Conservation (phyloP, 1,284 basidiomycete genomes). For the Ustilago esculenta region DNA sequence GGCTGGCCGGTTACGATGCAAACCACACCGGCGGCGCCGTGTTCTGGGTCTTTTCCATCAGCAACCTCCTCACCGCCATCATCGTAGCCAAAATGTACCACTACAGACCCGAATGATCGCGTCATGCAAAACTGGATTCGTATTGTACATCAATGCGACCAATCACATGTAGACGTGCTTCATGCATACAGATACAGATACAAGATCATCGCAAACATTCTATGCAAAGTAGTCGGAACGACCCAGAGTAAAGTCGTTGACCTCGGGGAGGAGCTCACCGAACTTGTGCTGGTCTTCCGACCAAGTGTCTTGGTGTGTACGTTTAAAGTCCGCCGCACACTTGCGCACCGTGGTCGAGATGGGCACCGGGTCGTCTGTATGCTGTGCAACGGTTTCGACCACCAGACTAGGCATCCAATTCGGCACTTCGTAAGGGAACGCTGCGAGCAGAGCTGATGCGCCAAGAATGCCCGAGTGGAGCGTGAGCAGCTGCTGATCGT, state of each 20-base stretch:
- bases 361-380: slow-evolving; percentile 89
- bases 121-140: not conserved
- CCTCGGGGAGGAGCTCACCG: slow-evolving; percentile 71
- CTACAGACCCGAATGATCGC: slow-evolving; percentile 21
- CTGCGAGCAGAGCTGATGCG: slow-evolving; percentile 80
- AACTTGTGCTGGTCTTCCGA: slow-evolving; percentile 89
- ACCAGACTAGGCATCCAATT: slow-evolving; percentile 84
- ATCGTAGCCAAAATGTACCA: slow-evolving; percentile 44
- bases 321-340: slow-evolving; percentile 87
- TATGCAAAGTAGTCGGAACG: slow-evolving; percentile 64
- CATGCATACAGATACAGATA: too few species aligned
- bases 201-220: too few species aligned
- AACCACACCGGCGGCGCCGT: slow-evolving; percentile 54
- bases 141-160: too few species aligned
- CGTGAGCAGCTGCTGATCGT: slow-evolving; percentile 77
- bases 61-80: slow-evolving; percentile 45
- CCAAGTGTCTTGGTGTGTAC: slow-evolving; percentile 78
- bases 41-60: slow-evolving; percentile 51
- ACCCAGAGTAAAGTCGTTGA: slow-evolving; percentile 63
- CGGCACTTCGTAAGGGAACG: slow-evolving; percentile 85
- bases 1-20: slow-evolving; percentile 69
- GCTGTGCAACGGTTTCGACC: slow-evolving; percentile 72
- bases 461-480: slow-evolving; percentile 91
- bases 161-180: too few species aligned
- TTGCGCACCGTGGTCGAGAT: slow-evolving; percentile 89